Percentiles rank a stretch among this genome's conserved stretches.
These are phyloP conservation scores for Xylaria telfairii DNA, from an alignment of 495 filamentous ascomycete species.

Conservation along the genomic window DNA sequence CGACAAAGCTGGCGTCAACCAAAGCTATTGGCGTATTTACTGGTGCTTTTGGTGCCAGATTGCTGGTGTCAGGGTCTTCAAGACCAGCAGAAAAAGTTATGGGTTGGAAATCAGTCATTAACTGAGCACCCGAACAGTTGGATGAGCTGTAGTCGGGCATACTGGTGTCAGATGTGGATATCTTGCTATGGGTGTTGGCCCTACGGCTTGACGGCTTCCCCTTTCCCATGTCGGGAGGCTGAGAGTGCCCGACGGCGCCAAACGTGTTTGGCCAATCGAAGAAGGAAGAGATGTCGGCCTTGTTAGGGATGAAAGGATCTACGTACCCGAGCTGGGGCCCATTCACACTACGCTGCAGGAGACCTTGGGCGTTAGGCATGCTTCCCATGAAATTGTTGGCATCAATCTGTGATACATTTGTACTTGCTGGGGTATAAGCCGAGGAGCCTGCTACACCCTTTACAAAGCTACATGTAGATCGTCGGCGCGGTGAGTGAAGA, in stretches of 20 bases:
- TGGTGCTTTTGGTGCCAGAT: slow-evolving; percentile 44
- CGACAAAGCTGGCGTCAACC: slow-evolving; percentile 31
- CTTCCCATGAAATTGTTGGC: slow-evolving; percentile 31
- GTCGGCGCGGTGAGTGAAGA: slow-evolving; percentile 49
- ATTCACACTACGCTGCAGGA: slow-evolving; percentile 32
- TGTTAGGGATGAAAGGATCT: slow-evolving; percentile 44
- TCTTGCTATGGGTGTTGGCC: slow-evolving; percentile 34
- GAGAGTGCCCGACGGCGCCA: slow-evolving; percentile 30
- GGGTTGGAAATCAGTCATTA: slow-evolving; percentile 33
- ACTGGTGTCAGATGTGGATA: slow-evolving; percentile 43
- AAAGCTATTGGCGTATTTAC: slow-evolving; percentile 47
- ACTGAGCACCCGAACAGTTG: slow-evolving; percentile 21
- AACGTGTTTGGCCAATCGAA: slow-evolving; percentile 44
- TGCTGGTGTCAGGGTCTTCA: slow-evolving; percentile 39
- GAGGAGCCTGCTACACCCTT: slow-evolving; percentile 29
- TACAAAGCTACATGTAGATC: slow-evolving; percentile 34
- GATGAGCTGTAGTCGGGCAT: slow-evolving; percentile 49
- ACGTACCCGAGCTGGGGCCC: slow-evolving; percentile 33
- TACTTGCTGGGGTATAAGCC: slow-evolving; percentile 19
- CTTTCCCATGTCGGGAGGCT: slow-evolving; percentile 31
- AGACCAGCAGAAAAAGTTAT: slow-evolving; percentile 45
- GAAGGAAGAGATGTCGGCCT: slow-evolving; percentile 41
- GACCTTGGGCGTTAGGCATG: slow-evolving; percentile 32
- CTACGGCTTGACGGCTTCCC: slow-evolving; percentile 31
- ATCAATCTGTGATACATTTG: slow-evolving; percentile 31